Percentiles rank a stretch among this genome's conserved stretches.
Conservation (phyloP, 768 basidiomycete species). For the Russula virescens region DNA sequence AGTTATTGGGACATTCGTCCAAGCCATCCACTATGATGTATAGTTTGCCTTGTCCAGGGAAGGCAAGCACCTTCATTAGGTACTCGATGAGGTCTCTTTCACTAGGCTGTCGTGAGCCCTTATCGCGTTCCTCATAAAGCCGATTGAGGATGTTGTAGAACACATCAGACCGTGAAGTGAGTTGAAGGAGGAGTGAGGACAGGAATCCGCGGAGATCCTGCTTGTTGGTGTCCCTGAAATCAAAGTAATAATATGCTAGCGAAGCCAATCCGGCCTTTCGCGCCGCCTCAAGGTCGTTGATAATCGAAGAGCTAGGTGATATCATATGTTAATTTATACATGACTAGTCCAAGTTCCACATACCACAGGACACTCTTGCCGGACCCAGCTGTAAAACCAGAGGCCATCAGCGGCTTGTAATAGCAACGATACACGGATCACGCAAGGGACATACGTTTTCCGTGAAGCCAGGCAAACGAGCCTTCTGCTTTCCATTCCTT, state of each 20-base stretch:
- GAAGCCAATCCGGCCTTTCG: no score
- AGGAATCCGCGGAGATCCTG: conserved; percentile 3
- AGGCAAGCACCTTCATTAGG: not conserved
- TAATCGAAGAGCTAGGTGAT: no score
- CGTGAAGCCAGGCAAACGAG: not conserved
- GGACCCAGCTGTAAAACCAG: not conserved
- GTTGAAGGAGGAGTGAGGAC: conserved; percentile 4
- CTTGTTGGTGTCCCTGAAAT: not conserved
- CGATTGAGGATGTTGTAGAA: not conserved
- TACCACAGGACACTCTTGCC: conserved; percentile 8
- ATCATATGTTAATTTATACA: no score
- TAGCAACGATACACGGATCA: not conserved
- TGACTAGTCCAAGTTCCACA: not conserved
- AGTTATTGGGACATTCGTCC: conserved; percentile 5
- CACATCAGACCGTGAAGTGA: not conserved
- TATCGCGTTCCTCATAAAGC: not conserved
- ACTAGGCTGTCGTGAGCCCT: conserved; percentile 4
- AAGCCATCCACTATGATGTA: not conserved
- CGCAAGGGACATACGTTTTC: no score
- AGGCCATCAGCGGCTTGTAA: no score
- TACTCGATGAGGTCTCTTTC: conserved; percentile 1
- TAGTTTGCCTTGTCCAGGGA: not conserved
- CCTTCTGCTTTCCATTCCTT: conserved; percentile 3
- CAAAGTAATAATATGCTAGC: not conserved
- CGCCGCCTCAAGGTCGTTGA: no score